Conservation (phyloP, 2,329 filamentous ascomycete genomes). For the Scytalidium sp. region DNA sequence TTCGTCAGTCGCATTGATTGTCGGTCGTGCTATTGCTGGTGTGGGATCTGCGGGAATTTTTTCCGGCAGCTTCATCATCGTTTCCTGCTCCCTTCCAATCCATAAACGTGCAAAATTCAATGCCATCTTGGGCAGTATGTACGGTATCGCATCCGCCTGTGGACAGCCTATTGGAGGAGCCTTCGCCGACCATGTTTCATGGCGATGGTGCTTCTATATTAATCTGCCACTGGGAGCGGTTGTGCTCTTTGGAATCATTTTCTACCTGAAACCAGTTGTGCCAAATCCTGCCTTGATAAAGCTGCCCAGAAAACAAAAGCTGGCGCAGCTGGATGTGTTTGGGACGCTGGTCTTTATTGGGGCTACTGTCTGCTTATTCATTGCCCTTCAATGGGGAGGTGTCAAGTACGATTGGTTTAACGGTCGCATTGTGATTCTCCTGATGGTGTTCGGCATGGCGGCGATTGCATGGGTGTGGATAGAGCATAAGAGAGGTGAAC, state of each 20-base stretch:
- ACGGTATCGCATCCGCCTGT: slow-evolving; percentile 5
- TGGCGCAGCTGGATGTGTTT: slow-evolving; percentile 20
- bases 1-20: slow-evolving; percentile 34
- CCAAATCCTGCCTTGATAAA: not conserved
- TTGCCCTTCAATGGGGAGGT: slow-evolving; percentile 21
- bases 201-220: slow-evolving; percentile 22
- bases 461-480: slow-evolving; percentile 16
- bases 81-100: slow-evolving; percentile 2
- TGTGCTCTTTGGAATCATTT: slow-evolving; percentile 11
- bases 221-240: slow-evolving; percentile 30
- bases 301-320: slow-evolving; percentile 1
- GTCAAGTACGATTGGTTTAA: slow-evolving; percentile 31
- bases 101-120: slow-evolving; percentile 8
- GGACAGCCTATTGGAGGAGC: slow-evolving; percentile 23
- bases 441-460: slow-evolving; percentile 15
- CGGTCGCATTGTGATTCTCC: slow-evolving; percentile 26
- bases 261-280: slow-evolving; percentile 16
- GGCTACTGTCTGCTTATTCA: slow-evolving; percentile 16
- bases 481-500: slow-evolving; percentile 17
- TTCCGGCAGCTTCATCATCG: slow-evolving; percentile 18
- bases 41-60: slow-evolving; percentile 29
- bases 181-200: slow-evolving; percentile 24
- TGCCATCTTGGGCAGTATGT: slow-evolving; percentile 20
- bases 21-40: slow-evolving; percentile 26
- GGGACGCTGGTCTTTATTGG: slow-evolving; percentile 19